Conservation (phyloP, 805 yeast genomes). For the Suhomyces faveliae region DNA sequence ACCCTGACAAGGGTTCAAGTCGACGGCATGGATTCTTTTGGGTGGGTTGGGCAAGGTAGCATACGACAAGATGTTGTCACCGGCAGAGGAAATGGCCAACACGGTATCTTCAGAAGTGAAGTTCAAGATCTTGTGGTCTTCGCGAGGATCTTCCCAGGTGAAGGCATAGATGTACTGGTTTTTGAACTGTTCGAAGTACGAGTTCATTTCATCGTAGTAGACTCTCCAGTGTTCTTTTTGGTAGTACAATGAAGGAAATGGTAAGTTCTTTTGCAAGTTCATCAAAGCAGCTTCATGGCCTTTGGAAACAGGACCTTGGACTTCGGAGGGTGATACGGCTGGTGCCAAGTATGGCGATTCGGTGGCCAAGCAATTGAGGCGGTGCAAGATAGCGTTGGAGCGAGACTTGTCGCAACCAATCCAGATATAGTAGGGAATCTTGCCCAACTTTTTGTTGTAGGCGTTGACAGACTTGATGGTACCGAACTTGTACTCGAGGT, state of each 20-base stretch:
- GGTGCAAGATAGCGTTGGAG: constrained; percentile 48
- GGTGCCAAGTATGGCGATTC: constrained; percentile 83
- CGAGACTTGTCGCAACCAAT: constrained; percentile 53
- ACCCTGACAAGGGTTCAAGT: constrained; percentile 78
- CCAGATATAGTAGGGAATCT: constrained; percentile 83
- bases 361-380: constrained; percentile 71
- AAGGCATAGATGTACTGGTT: constrained; percentile 83
- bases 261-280: constrained; percentile 62
- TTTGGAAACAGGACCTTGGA: constrained; percentile 50
- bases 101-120: constrained; percentile 66
- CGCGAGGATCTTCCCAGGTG: constrained; percentile 90
- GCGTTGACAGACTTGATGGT: constrained; percentile 72
- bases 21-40: constrained; percentile 77
- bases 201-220: constrained; percentile 69
- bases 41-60: constrained; percentile 74
- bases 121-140: constrained; percentile 66
- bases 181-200: constrained; percentile 67
- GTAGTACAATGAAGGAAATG: constrained; percentile 78
- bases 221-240: constrained; percentile 78
- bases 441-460: constrained; percentile 63
- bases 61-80: constrained; percentile 75
- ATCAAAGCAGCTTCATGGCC: constrained; percentile 75
- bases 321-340: constrained; percentile 13
- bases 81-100: constrained; percentile 82
- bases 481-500: constrained; percentile 79